Base-by-base conservation (phyloP, 352 stramenopile genomes). In the Phytophthora sp. region DNA sequence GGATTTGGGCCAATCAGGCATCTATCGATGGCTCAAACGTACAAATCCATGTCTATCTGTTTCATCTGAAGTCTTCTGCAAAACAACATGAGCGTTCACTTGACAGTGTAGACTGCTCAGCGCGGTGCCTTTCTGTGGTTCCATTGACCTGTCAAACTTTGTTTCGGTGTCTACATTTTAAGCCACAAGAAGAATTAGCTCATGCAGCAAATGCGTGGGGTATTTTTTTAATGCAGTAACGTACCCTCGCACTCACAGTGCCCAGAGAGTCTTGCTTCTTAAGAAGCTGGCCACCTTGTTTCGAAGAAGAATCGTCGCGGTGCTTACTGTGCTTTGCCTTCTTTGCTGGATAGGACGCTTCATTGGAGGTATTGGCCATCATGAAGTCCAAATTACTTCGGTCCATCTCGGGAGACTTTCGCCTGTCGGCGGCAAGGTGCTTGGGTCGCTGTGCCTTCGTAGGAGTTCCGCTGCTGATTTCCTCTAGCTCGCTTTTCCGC, bases 181-280 rank as follows among this genome's bases (percentile, higher is more conserved):
- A 12, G n/a, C 57, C 41, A 39, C 1, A 18, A 46, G 16, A 33
- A 45, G 27, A 13, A 20, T 56, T 53, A 67, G 49, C 12, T 4
- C 18, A 21, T 8, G 29, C 20, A 7, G 18, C 6, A 6, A 36
- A 20, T 44, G 16, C 30, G 33, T 27, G 5, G 13, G 31, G 12
- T 33, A 11, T 20, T 15, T 11, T 9, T 21, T 42, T 5, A 35
- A 8, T 21, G 4, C 42, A n/a, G n/a, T 24, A 49, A 59, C 67
- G 27, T 65, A 75, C 67, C 44, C 38, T 61, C 35, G 60, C 66
- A 27, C 66, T 70, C 18, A 74, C 33, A 42, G 53, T 72, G 39
- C 54, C 63, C 16, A 76, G 36, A 41, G 63, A 73, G 18, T 46
- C 35, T 54, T 52, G 41, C 30, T 55, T 70, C 31, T 72, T 69